These are phyloP conservation scores for Blastomyces gilchristii DNA, from an alignment of 2,329 filamentous ascomycete species.

Conservation along the genomic window DNA sequence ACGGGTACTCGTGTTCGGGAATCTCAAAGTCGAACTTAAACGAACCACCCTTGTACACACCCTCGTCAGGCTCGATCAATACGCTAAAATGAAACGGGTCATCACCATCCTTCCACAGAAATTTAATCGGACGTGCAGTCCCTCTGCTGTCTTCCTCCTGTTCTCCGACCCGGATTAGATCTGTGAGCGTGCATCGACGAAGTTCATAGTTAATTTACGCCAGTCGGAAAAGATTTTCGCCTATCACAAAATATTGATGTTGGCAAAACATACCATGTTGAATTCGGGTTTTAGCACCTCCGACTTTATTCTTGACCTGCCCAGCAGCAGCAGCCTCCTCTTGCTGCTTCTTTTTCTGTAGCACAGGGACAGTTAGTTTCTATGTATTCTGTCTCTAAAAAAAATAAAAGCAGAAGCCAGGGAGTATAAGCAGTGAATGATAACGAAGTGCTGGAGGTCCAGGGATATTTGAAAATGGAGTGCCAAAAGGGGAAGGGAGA, in stretches of 20 bases:
- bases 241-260: background rate
- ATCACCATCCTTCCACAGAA: conserved; percentile 45
- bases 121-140: background rate
- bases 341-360: conserved; percentile 68
- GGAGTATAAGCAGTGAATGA: background rate
- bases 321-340: conserved; percentile 72
- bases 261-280: conserved; percentile 64
- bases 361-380: background rate
- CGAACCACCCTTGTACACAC: conserved; percentile 74
- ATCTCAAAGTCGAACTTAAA: conserved; percentile 91
- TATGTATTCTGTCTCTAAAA: background rate
- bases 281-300: conserved; percentile 84
- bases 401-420: background rate
- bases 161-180: background rate
- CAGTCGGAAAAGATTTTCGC: background rate
- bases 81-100: conserved; percentile 46
- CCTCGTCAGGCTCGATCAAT: conserved; percentile 43
- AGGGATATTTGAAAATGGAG: background rate
- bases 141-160: background rate
- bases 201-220: background rate
- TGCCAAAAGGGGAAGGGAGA: background rate
- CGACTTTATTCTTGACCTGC: conserved; percentile 91
- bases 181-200: background rate
- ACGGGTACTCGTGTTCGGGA: conserved; percentile 81
- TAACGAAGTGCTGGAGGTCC: background rate